Evolutionary conservation across 164 flowering plant species (phyloP).

Genomic region (Amborella trichopoda): DNA sequence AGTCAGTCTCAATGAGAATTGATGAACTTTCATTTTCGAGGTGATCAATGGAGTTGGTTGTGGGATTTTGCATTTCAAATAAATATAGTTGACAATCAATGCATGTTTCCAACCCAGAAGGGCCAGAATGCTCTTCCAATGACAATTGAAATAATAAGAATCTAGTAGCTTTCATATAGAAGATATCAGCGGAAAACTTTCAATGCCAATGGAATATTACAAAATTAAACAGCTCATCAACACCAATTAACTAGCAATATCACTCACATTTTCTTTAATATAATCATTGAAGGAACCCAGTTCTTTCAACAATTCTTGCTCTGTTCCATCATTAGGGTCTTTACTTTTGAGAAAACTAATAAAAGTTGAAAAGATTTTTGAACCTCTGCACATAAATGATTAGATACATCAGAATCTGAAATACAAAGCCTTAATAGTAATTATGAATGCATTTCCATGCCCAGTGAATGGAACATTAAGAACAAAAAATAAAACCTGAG

Average conservation of each 20-base stretch:
- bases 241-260: too few species aligned
- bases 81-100: too few species aligned
- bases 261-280: constrained; percentile 70
- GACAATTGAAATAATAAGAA: too few species aligned
- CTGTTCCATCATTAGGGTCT: constrained; percentile 81
- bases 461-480: background rate
- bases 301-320: constrained; percentile 64
- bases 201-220: background rate
- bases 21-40: too few species aligned
- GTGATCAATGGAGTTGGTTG: too few species aligned
- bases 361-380: constrained; percentile 83
- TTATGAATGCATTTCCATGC: background rate
- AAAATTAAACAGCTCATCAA: background rate
- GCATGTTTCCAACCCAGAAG: too few species aligned
- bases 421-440: background rate
- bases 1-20: too few species aligned
- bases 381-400: constrained; percentile 43
- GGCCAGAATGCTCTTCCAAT: too few species aligned
- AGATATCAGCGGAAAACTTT: too few species aligned
- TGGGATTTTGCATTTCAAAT: too few species aligned
- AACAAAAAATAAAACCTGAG: background rate
- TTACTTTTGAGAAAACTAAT: constrained; percentile 88
- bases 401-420: background rate
- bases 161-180: too few species aligned
- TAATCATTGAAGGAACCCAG: constrained; percentile 58